phyloP scores from a whole-genome alignment of 257 asterid species.

The Nicotiana sylvestris region DNA sequence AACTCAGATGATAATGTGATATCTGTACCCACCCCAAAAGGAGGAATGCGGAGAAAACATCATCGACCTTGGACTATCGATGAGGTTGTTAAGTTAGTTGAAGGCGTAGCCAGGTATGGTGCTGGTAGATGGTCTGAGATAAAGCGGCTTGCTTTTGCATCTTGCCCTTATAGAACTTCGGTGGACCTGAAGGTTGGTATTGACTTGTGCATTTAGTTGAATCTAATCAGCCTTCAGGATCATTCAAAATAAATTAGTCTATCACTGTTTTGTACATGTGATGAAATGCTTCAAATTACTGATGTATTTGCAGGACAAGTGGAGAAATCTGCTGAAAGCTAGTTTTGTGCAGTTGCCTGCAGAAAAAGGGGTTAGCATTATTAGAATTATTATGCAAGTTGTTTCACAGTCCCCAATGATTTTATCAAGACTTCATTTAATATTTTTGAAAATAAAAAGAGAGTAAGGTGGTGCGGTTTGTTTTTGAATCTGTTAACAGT shows the following conservation, averaged over 20 bases:
- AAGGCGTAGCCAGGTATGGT: slow-evolving; percentile 90
- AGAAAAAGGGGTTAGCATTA: slow-evolving; percentile 64
- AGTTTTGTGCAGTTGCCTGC: slow-evolving; percentile 70
- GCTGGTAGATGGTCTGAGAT: slow-evolving; percentile 99
- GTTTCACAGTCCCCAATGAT: not conserved
- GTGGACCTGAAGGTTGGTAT: slow-evolving; percentile 86
- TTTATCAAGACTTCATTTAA: not conserved
- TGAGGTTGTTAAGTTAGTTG: slow-evolving; percentile 91
- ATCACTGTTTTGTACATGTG: not conserved
- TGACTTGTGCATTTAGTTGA: slow-evolving; percentile 6
- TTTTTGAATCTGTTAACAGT: not conserved
- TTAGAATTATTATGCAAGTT: not conserved
- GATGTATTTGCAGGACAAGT: slow-evolving; percentile 66
- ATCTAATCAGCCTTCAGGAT: not conserved
- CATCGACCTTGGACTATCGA: slow-evolving; percentile 90
- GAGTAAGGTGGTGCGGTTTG: not conserved
- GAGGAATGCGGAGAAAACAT: slow-evolving; percentile 88
- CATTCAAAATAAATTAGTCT: not conserved
- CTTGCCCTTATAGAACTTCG: slow-evolving; percentile 87
- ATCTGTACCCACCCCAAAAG: slow-evolving; percentile 40
- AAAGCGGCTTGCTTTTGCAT: slow-evolving; percentile 76
- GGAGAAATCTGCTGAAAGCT: slow-evolving; percentile 97
- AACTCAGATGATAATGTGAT: slow-evolving; percentile 55
- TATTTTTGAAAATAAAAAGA: not conserved
- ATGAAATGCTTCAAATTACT: not conserved